phyloP scores from a whole-genome alignment of 2,329 filamentous ascomycete genomes.

The Setomelanomma holmii region DNA sequence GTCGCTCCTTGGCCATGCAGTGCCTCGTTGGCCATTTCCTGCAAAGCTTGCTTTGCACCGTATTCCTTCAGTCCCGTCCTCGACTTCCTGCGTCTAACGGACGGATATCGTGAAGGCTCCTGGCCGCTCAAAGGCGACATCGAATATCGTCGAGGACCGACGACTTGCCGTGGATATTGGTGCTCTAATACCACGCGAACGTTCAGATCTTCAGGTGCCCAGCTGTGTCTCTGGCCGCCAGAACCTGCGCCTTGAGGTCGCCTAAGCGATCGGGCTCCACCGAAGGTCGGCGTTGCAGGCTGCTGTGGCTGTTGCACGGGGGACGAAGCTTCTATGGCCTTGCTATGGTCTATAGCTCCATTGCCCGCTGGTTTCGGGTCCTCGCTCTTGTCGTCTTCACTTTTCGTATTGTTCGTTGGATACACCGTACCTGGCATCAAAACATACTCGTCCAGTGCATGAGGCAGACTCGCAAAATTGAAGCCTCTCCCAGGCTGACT shows the following conservation, averaged over 20 bases:
- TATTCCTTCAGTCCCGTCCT: conserved; percentile 33
- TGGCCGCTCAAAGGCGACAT: conserved; percentile 22
- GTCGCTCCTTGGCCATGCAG: not conserved
- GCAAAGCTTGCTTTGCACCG: conserved; percentile 29
- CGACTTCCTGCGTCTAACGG: conserved; percentile 33
- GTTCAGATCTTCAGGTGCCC: conserved; percentile 36
- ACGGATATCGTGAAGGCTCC: conserved; percentile 24
- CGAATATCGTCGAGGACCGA: conserved; percentile 27
- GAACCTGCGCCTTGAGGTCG: conserved; percentile 1
- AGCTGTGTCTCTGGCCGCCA: conserved; percentile 21
- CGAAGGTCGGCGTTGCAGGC: conserved; percentile 8
- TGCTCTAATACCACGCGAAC: conserved; percentile 39
- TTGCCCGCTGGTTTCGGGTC: conserved; percentile 4
- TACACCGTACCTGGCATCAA: conserved; percentile 54
- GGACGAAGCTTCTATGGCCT: conserved; percentile 13
- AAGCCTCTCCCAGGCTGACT: conserved; percentile 46
- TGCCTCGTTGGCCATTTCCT: conserved; percentile 8
- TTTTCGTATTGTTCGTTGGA: conserved; percentile 29
- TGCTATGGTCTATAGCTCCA: conserved; percentile 3
- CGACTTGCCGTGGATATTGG: conserved; percentile 12
- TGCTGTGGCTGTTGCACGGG: conserved; percentile 4
- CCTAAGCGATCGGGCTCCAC: conserved; percentile 2
- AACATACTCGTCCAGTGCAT: conserved; percentile 54
- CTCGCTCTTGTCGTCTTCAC: conserved; percentile 2
- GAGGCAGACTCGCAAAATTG: conserved; percentile 54